Conservation (phyloP, 2,329 filamentous ascomycete species). For the Aureobasidium sp. region DNA sequence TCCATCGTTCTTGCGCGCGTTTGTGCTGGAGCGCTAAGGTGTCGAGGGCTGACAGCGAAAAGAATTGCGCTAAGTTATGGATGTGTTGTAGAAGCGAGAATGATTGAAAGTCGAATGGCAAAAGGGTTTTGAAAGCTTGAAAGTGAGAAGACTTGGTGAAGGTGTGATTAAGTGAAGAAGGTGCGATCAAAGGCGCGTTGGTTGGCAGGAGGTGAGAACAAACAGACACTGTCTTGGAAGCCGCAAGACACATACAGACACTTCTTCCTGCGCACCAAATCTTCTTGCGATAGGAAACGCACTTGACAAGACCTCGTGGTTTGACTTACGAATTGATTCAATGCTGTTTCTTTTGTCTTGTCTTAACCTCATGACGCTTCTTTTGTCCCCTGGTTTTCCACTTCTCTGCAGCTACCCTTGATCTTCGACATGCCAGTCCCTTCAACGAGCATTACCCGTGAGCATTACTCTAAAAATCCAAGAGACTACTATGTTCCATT, state of each 20-base stretch:
- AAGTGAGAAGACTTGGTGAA: background rate
- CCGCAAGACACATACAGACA: background rate
- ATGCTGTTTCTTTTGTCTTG: background rate
- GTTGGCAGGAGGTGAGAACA: background rate
- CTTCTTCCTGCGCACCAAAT: background rate
- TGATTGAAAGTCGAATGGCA: background rate
- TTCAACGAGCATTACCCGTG: too few relatives aligned
- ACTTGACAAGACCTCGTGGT: background rate
- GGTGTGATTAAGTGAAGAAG: constrained; percentile 6
- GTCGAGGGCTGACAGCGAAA: too few relatives aligned
- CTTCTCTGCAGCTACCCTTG: constrained; percentile 6
- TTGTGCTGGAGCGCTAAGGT: background rate
- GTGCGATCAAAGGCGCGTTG: background rate
- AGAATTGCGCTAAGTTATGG: too few relatives aligned
- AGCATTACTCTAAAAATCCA: background rate
- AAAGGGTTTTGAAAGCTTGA: background rate
- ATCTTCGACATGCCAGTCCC: background rate
- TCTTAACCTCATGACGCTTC: background rate
- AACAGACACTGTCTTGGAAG: constrained; percentile 1
- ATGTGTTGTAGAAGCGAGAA: background rate
- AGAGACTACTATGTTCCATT: too few relatives aligned
- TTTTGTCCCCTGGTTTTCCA: constrained; percentile 1
- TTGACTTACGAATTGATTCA: background rate
- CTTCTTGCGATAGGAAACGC: too few relatives aligned
- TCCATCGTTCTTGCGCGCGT: background rate